phyloP scores from a whole-genome alignment of 805 yeast genomes.

The Lipomyces starkeyi region DNA sequence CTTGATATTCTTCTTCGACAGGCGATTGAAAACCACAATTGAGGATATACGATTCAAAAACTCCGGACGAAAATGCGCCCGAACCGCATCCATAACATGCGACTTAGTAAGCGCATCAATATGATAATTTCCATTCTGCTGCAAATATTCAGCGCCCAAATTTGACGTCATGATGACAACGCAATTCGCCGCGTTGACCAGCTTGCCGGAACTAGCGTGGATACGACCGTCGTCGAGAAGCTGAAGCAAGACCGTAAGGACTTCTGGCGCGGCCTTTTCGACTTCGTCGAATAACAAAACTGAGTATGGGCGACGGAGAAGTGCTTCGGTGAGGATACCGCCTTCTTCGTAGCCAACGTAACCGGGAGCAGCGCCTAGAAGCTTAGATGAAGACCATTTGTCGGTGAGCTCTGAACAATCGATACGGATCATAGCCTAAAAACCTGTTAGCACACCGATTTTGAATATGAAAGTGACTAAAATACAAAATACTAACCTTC shows the following conservation, averaged over 20 bases:
- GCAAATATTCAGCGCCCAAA: slow-evolving; percentile 91
- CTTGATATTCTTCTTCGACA: slow-evolving; percentile 87
- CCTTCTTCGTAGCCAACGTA: slow-evolving; percentile 97
- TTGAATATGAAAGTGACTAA: background rate
- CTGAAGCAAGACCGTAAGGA: slow-evolving; percentile 86
- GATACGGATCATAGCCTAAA: slow-evolving; percentile 85
- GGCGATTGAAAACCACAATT: slow-evolving; percentile 88
- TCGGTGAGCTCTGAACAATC: slow-evolving; percentile 97
- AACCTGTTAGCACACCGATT: background rate
- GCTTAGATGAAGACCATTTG: slow-evolving; percentile 92
- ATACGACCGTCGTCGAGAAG: slow-evolving; percentile 96
- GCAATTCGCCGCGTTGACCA: slow-evolving; percentile 89
- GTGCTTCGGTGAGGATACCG: slow-evolving; percentile 91
- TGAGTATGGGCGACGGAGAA: slow-evolving; percentile 90
- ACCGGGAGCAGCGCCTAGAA: slow-evolving; percentile 97
- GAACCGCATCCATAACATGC: slow-evolving; percentile 81
- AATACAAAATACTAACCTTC: slow-evolving; percentile 46
- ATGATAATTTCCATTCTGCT: slow-evolving; percentile 62
- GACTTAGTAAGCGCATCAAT: slow-evolving; percentile 73
- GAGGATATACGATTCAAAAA: slow-evolving; percentile 95
- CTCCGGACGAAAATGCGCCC: slow-evolving; percentile 94
- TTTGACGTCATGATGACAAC: slow-evolving; percentile 97
- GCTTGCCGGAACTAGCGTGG: slow-evolving; percentile 92
- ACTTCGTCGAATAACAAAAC: slow-evolving; percentile 97
- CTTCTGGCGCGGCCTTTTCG: slow-evolving; percentile 98